phyloP scores from a whole-genome alignment of 140 eudicot genomes.

The Bidens hawaiensis region DNA sequence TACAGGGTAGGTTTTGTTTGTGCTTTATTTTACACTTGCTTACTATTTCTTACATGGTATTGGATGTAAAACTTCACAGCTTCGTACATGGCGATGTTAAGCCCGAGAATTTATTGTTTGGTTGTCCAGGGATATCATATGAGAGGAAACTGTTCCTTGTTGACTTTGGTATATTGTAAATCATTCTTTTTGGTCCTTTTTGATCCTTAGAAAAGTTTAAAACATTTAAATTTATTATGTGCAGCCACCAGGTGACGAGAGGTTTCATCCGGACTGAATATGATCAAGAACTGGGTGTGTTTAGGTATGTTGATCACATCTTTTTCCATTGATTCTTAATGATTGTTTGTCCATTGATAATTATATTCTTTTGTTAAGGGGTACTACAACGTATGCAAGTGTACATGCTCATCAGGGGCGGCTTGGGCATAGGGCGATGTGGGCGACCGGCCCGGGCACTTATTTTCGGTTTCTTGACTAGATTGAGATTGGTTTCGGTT shows the following conservation, averaged over 20 bases:
- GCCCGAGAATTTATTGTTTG: constrained; percentile 91
- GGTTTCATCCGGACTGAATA: constrained; percentile 60
- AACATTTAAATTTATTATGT: not conserved
- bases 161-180: constrained; percentile 69
- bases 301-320: constrained; percentile 46
- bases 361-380: constrained; percentile 43
- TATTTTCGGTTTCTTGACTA: no score
- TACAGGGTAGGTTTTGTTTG: constrained; percentile 76
- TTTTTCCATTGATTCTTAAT: not conserved
- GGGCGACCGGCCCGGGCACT: no score
- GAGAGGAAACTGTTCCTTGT: constrained; percentile 79
- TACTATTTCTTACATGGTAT: no score
- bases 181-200: not conserved
- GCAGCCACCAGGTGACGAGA: constrained; percentile 86
- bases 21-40: no score
- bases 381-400: constrained; percentile 92
- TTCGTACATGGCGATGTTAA: constrained; percentile 96
- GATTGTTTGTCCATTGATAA: not conserved
- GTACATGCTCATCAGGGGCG: constrained; percentile 97
- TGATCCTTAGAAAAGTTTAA: not conserved
- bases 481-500: no score
- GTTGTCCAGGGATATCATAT: constrained; percentile 69
- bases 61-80: constrained; percentile 30
- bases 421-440: no score
- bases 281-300: constrained; percentile 88